Base-by-base conservation (phyloP, 208 protist genomes). In the Acanthamoeba lenticulata region DNA sequence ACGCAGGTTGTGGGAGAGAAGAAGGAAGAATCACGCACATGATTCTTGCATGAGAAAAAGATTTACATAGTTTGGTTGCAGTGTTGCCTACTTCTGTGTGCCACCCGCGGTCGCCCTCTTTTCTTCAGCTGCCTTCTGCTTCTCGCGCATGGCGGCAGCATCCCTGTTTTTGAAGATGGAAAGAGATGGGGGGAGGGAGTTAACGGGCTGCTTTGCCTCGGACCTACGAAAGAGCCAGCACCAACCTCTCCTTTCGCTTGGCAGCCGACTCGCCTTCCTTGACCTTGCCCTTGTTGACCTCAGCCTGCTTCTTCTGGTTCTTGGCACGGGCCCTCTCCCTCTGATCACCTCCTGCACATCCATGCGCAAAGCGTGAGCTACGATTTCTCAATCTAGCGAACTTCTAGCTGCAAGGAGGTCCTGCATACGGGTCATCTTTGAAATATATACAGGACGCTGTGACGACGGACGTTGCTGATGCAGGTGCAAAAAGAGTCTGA, bases 111-210 rank as follows among this genome's bases (percentile, higher is more conserved):
- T 34, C 1, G 74, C 29, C 42, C 29, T 83, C 42, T 52, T 83
- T 40, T 83, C 74, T 52, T 83, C 74, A 2, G 74, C 74, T 0
- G 74, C 74, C 74, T 83, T 83, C 74, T 83, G 74, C 74, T 83
- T 83, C 42, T 83, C 74, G 42, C 74, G 74, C 74, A 83, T 83
- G 3, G 74, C 74, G 40, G 74, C 74, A 83, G 74, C 74, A 83
- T 83, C 74, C 29, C 74, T 83, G 40, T 29, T 13, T 19, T 34
- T 72, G 1, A 36, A 3, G 5, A 34, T 69, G 27, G 38, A 40
- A 34, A 11, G 69, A n/a, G 40, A 40, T 4, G 0, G 72, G 11
- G 15, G 4, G 36, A 72, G 62, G 62, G 62, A 11, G 34, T n/a
- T n/a, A n/a, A n/a, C n/a, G n/a, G n/a, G n/a, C n/a, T n/a, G n/a